These are phyloP conservation scores for Pleurotus sapidus DNA, from an alignment of 768 basidiomycete species.

Conservation along the genomic window DNA sequence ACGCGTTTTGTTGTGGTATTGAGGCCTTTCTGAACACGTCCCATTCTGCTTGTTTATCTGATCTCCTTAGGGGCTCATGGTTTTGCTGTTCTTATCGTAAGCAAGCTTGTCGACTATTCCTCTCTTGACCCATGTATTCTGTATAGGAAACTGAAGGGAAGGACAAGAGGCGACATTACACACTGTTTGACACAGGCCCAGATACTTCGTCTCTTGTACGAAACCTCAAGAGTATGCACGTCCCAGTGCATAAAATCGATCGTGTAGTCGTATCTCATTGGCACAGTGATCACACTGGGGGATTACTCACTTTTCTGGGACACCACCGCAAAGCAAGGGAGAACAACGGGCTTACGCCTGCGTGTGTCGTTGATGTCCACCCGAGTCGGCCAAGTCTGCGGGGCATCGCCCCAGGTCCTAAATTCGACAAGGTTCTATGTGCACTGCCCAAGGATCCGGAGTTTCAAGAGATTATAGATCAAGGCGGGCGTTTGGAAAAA, in stretches of 20 bases:
- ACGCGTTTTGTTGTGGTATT: slow-evolving; percentile 60
- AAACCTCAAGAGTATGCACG: slow-evolving; percentile 60
- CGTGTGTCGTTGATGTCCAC: slow-evolving; percentile 69
- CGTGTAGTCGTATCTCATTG: slow-evolving; percentile 75
- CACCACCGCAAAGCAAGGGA: slow-evolving; percentile 27
- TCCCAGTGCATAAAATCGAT: slow-evolving; percentile 51
- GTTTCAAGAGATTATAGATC: slow-evolving; percentile 57
- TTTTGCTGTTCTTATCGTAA: slow-evolving; percentile 76
- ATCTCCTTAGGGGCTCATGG: slow-evolving; percentile 68
- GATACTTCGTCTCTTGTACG: slow-evolving; percentile 73
- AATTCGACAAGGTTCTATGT: slow-evolving; percentile 52
- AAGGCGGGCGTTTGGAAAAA: slow-evolving; percentile 55
- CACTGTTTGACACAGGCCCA: slow-evolving; percentile 84
- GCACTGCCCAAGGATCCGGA: slow-evolving; percentile 69
- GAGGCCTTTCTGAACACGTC: background rate
- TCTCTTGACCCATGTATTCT: background rate
- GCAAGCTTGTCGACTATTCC: slow-evolving; percentile 11
- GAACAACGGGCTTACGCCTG: slow-evolving; percentile 11
- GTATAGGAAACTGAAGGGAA: slow-evolving; percentile 54
- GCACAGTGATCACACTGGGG: slow-evolving; percentile 77
- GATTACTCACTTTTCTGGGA: slow-evolving; percentile 63
- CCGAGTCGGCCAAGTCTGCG: slow-evolving; percentile 71
- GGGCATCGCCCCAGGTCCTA: slow-evolving; percentile 69
- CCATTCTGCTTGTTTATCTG: background rate
- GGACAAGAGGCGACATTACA: slow-evolving; percentile 43